These are phyloP conservation scores for Lepidium sativum DNA, from an alignment of 345 rosid species.

Conservation along the genomic window DNA sequence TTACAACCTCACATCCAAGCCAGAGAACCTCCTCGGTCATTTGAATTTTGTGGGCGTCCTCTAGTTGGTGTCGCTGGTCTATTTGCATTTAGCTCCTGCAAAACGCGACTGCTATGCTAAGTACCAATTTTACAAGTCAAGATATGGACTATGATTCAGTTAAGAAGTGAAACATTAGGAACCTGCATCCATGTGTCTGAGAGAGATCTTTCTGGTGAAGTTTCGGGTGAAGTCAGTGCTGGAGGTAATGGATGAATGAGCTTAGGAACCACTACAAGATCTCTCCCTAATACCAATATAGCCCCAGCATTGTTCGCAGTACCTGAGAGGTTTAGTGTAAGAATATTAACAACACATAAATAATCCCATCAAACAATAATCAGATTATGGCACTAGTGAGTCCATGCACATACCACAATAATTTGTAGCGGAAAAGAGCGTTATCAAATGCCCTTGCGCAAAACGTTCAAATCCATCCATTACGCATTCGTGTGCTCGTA, in stretches of 20 bases:
- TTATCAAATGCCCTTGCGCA: conserved; percentile 89
- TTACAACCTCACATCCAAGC: conserved; percentile 57
- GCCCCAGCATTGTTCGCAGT: conserved; percentile 96
- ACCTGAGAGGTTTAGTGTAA: conserved; percentile 35
- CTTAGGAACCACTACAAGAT: conserved; percentile 89
- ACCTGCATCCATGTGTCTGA: conserved; percentile 99
- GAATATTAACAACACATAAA: background rate
- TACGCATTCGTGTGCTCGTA: conserved; percentile 93
- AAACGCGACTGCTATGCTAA: background rate
- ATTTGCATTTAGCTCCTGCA: conserved; percentile 84
- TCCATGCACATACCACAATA: conserved; percentile 56
- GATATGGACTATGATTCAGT: background rate
- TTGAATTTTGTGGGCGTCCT: conserved; percentile 73
- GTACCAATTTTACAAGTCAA: background rate
- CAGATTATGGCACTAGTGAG: background rate
- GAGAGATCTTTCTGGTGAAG: conserved; percentile 59
- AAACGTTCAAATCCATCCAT: conserved; percentile 98
- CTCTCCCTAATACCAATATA: conserved; percentile 85
- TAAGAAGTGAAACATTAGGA: background rate
- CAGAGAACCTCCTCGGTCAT: conserved; percentile 63
- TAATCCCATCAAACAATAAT: background rate
- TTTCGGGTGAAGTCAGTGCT: conserved; percentile 55
- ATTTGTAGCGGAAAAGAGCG: conserved; percentile 90
- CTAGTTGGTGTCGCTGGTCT: conserved; percentile 90
- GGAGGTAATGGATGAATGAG: conserved; percentile 91